These are phyloP conservation scores for Clavulina sp. DNA, from an alignment of 768 basidiomycete genomes.

Conservation along the genomic window DNA sequence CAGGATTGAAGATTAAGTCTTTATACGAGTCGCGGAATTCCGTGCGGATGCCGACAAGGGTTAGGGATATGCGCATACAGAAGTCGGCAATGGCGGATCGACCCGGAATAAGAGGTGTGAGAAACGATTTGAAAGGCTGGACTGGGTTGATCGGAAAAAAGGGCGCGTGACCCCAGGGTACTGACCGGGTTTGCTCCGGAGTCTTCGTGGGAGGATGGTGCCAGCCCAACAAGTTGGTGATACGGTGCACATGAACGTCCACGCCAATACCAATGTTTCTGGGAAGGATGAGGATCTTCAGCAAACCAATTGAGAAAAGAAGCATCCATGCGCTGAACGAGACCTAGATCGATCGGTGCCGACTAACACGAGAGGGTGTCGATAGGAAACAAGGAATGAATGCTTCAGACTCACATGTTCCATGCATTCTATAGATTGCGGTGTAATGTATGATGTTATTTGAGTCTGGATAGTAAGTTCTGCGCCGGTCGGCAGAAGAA, in stretches of 20 bases:
- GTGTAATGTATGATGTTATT: neutral
- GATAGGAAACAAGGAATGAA: constrained; percentile 27
- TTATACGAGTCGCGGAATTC: too few relatives aligned
- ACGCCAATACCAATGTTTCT: constrained; percentile 88
- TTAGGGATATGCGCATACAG: neutral
- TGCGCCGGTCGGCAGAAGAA: constrained; percentile 9
- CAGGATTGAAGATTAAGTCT: constrained; percentile 70
- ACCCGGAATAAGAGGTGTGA: neutral
- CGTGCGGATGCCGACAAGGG: too few relatives aligned
- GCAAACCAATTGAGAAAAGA: too few relatives aligned
- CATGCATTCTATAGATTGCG: neutral
- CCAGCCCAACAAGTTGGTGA: constrained; percentile 88
- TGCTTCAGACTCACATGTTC: neutral
- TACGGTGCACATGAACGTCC: constrained; percentile 89
- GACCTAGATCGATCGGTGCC: too few relatives aligned
- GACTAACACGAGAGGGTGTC: constrained; percentile 74
- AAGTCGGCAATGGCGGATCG: neutral
- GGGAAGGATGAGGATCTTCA: constrained; percentile 15
- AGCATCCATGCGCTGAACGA: too few relatives aligned
- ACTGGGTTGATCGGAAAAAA: too few relatives aligned
- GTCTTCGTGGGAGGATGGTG: constrained; percentile 68
- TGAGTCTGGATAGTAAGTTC: constrained; percentile 4
- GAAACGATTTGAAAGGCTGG: constrained; percentile 1
- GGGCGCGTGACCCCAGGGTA: too few relatives aligned
- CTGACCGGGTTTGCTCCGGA: constrained; percentile 73